A percentile compares a stretch with the other conserved stretches of the same genome.
phyloP scores from a whole-genome alignment of 2,329 filamentous ascomycete species.

The Fusarium marasasianum region DNA sequence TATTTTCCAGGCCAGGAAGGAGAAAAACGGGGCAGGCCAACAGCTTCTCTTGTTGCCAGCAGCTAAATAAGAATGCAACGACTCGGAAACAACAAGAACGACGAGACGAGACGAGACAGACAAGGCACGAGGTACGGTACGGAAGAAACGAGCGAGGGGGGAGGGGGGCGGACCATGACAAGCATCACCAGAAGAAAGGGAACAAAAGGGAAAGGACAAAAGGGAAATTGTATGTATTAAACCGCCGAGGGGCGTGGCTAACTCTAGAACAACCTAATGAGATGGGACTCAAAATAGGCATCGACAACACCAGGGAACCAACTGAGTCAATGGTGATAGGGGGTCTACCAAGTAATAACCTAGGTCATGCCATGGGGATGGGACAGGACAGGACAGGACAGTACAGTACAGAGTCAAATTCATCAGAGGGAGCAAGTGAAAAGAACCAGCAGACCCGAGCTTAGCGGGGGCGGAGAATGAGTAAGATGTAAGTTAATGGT shows the following conservation, averaged over 20 bases:
- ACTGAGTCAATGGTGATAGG: conserved; percentile 20
- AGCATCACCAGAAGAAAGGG: conserved; percentile 40
- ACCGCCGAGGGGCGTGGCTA: conserved; percentile 36
- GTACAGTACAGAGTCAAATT: conserved; percentile 20
- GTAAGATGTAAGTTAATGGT: conserved; percentile 12
- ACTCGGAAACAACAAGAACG: conserved; percentile 35
- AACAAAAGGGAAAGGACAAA: conserved; percentile 28
- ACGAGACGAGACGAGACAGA: conserved; percentile 33
- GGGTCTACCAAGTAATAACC: conserved; percentile 36
- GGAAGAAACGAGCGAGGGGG: conserved; percentile 31
- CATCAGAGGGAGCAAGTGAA: conserved; percentile 14
- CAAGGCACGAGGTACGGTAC: conserved; percentile 39
- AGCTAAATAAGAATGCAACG: conserved; percentile 38
- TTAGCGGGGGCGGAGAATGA: conserved; percentile 27
- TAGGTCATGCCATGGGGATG: not conserved
- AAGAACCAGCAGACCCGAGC: conserved; percentile 24
- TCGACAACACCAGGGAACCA: conserved; percentile 25
- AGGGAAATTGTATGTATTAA: conserved; percentile 42
- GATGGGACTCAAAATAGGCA: conserved; percentile 9
- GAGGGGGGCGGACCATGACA: conserved; percentile 30
- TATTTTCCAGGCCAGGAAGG: conserved; percentile 52
- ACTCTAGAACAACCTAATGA: conserved; percentile 6
- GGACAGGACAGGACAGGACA: conserved; percentile 3
- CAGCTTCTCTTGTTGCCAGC: conserved; percentile 33
- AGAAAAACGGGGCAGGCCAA: conserved; percentile 59